Percentiles rank a stretch among this genome's conserved stretches.
Conservation (phyloP, 495 filamentous ascomycete genomes). For the Durotheca rogersii region DNA sequence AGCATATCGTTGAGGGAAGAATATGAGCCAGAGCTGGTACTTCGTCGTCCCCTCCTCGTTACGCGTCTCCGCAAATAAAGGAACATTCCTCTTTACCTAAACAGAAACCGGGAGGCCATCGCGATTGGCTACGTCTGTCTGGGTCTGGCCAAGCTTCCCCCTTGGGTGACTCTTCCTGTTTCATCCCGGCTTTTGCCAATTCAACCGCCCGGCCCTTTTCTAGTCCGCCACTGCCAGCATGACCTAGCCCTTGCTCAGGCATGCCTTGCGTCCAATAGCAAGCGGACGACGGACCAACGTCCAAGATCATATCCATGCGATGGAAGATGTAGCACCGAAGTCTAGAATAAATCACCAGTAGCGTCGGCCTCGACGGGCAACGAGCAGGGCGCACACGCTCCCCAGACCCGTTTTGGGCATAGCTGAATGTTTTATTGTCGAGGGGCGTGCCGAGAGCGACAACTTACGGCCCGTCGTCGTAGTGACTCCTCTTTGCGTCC, state of each 20-base stretch:
- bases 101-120: constrained; percentile 3
- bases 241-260: background rate
- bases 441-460: constrained; percentile 6
- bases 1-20: background rate
- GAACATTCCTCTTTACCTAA: constrained; percentile 15
- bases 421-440: constrained; percentile 5
- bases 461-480: background rate
- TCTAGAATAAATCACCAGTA: constrained; percentile 7
- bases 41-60: background rate
- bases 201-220: constrained; percentile 29
- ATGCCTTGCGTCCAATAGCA: constrained; percentile 10
- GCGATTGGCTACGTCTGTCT: constrained; percentile 6
- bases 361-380: constrained; percentile 1
- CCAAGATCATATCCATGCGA: constrained; percentile 1
- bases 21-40: background rate
- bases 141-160: constrained; percentile 2
- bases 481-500: constrained; percentile 2
- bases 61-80: too few species aligned
- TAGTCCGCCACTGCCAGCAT: constrained; percentile 3
- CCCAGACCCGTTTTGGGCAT: constrained; percentile 16
- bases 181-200: constrained; percentile 32
- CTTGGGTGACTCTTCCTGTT: constrained; percentile 14
- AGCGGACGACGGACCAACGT: background rate
- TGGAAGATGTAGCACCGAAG: constrained; percentile 25
- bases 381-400: constrained; percentile 1